phyloP scores from a whole-genome alignment of 1,284 basidiomycete species.

The Puccinia coronata region DNA sequence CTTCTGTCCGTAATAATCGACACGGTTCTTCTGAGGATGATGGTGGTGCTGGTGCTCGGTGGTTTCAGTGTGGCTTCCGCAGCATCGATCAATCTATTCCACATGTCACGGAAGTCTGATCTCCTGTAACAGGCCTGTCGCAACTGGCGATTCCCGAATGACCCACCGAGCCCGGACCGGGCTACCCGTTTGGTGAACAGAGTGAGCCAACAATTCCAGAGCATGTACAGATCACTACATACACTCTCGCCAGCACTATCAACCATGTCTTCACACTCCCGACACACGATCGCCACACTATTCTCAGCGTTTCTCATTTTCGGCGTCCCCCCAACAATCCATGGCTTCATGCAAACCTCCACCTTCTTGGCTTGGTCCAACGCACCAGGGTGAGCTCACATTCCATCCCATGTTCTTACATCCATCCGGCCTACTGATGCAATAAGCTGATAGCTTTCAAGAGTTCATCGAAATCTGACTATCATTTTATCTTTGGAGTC shows the following conservation, averaged over 20 bases:
- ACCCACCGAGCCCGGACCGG: too few species aligned
- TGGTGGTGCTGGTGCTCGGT: too few species aligned
- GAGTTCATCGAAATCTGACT: too few species aligned
- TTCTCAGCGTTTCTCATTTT: neutral
- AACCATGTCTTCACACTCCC: neutral
- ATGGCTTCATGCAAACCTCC: conserved; percentile 22
- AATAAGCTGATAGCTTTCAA: neutral
- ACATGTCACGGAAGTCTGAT: neutral
- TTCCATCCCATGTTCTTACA: too few species aligned
- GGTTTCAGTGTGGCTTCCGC: neutral
- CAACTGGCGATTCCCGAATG: too few species aligned
- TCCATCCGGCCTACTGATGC: too few species aligned
- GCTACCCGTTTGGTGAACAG: neutral
- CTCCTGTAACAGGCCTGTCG: too few species aligned
- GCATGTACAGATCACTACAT: neutral
- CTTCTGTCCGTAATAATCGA: neutral
- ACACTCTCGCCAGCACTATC: neutral
- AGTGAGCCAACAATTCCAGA: neutral
- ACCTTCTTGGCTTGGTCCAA: conserved; percentile 37
- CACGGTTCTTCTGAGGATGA: neutral
- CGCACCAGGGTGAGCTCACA: conserved; percentile 26
- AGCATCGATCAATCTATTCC: neutral
- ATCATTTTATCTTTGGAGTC: neutral
- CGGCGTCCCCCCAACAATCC: neutral
- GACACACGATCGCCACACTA: neutral